Conservation (phyloP, 75 land plant species). For the Gnetum montanum region DNA sequence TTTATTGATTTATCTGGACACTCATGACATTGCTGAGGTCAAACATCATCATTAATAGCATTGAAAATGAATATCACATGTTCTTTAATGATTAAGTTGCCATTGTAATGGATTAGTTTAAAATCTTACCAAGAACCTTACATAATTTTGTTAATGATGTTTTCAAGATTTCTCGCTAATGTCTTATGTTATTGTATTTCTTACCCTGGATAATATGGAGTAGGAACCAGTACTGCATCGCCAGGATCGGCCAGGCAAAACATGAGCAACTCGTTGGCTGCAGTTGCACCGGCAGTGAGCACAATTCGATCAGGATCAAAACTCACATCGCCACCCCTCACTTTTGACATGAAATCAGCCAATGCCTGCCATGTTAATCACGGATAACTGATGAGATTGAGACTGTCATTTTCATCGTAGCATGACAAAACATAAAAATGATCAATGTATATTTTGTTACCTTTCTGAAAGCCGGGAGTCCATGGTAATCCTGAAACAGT, state of each 20-base stretch:
- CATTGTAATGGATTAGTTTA: neutral
- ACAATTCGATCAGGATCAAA: slow-evolving; percentile 56
- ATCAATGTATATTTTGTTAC: slow-evolving; percentile 3
- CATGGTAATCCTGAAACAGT: slow-evolving; percentile 19
- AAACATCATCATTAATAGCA: neutral
- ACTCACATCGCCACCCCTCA: slow-evolving; percentile 23
- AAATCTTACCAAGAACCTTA: too few relatives aligned
- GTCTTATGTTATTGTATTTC: too few relatives aligned
- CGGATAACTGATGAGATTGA: neutral
- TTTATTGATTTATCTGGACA: neutral
- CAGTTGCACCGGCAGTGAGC: slow-evolving; percentile 64
- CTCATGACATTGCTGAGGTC: neutral
- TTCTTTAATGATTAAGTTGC: neutral
- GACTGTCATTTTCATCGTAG: neutral
- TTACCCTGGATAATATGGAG: slow-evolving; percentile 71
- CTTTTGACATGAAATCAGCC: neutral
- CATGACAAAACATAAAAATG: neutral
- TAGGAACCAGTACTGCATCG: slow-evolving; percentile 65
- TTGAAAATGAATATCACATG: neutral
- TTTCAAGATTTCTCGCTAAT: too few relatives aligned
- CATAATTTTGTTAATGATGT: too few relatives aligned
- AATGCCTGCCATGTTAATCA: neutral
- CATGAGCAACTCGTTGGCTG: slow-evolving; percentile 55
- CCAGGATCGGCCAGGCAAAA: slow-evolving; percentile 66
- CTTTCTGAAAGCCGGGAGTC: slow-evolving; percentile 18